A percentile compares a stretch with the other conserved stretches of the same genome.
These are phyloP conservation scores for Colletotrichum echinochloae DNA, from an alignment of 2,329 filamentous ascomycete species.

Conservation along the genomic window DNA sequence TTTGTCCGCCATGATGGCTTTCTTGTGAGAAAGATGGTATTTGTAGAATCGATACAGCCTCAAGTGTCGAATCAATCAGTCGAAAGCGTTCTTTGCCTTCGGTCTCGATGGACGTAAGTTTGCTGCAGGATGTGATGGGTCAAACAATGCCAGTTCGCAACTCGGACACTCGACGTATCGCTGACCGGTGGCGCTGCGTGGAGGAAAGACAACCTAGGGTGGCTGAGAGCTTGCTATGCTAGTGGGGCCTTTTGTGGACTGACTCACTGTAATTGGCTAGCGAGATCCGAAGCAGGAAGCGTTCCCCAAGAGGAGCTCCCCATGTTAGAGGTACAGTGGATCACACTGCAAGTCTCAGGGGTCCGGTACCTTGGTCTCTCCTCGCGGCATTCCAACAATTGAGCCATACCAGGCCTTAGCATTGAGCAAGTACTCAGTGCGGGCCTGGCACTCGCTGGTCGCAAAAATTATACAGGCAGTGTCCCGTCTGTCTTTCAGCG, in stretches of 20 bases:
- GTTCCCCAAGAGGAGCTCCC: slow-evolving; percentile 22
- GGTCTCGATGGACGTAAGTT: slow-evolving; percentile 3
- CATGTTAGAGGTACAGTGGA: slow-evolving; percentile 12
- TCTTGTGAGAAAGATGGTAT: not conserved
- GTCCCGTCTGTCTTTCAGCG: slow-evolving; percentile 25
- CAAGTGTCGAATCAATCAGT: not conserved
- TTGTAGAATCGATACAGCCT: not conserved
- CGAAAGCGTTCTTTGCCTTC: not conserved
- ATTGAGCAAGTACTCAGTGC: slow-evolving; percentile 20
- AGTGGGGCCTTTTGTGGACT: not conserved
- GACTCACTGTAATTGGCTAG: slow-evolving; percentile 1
- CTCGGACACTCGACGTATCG: slow-evolving; percentile 8
- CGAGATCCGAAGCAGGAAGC: slow-evolving; percentile 1
- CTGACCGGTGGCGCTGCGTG: slow-evolving; percentile 10
- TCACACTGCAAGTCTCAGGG: slow-evolving; percentile 33
- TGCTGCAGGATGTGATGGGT: slow-evolving; percentile 27
- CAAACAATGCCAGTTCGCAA: slow-evolving; percentile 18
- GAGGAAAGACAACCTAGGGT: not conserved
- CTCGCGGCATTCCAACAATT: not conserved
- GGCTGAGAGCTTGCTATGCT: not conserved
- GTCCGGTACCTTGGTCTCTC: not conserved
- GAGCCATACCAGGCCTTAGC: slow-evolving; percentile 24
- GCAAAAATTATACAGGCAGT: slow-evolving; percentile 27
- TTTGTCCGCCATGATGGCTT: slow-evolving; percentile 51
- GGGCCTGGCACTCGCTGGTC: slow-evolving; percentile 21